These are phyloP conservation scores for Russula compacta DNA, from an alignment of 768 basidiomycete species.

Conservation along the genomic window DNA sequence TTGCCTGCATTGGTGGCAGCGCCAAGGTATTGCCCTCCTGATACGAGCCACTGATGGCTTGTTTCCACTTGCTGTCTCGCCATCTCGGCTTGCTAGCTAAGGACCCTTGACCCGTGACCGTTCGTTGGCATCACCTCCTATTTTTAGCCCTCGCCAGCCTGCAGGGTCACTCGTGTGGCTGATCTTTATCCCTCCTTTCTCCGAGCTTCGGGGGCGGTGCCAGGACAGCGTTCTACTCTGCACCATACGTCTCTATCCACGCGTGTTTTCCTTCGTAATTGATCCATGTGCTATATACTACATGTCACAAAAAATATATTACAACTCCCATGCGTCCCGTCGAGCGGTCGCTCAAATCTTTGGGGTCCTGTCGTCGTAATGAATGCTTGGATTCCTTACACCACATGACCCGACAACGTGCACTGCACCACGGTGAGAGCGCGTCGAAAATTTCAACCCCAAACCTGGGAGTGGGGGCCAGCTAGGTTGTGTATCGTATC, in stretches of 20 bases:
- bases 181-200: background rate
- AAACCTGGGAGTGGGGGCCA: background rate
- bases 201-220: too few relatives aligned
- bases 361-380: conserved; percentile 11
- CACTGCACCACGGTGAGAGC: background rate
- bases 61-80: too few relatives aligned
- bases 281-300: background rate
- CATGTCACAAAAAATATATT: background rate
- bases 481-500: too few relatives aligned
- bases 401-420: background rate
- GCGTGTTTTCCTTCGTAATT: background rate
- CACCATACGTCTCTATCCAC: too few relatives aligned
- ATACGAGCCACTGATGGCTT: background rate
- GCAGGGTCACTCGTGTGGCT: background rate
- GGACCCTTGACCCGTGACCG: background rate
- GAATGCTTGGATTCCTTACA: background rate
- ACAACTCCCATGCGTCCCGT: background rate
- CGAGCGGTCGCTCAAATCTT: background rate
- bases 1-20: background rate
- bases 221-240: too few relatives aligned
- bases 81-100: background rate
- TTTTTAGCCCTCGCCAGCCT: background rate
- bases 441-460: background rate
- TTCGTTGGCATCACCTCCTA: background rate
- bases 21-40: too few relatives aligned